Conservation (phyloP, 495 filamentous ascomycete genomes). For the Aspergillus bridgeri region DNA sequence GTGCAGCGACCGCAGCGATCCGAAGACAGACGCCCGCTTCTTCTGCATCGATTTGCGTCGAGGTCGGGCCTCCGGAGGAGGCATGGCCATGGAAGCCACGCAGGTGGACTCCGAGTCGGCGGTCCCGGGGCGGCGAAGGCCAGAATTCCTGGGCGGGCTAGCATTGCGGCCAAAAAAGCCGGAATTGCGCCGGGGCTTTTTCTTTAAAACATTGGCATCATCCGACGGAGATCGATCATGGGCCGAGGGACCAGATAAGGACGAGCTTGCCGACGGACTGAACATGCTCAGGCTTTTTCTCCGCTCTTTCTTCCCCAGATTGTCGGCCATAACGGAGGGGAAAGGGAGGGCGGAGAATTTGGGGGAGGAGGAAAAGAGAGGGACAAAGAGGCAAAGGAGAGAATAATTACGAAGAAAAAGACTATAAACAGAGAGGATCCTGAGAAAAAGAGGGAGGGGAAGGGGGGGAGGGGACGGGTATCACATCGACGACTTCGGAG, state of each 20-base stretch:
- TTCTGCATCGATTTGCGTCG: slow-evolving; percentile 47
- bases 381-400: slow-evolving; percentile 5
- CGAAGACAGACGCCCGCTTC: slow-evolving; percentile 53
- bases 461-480: slow-evolving; percentile 11
- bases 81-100: slow-evolving; percentile 20
- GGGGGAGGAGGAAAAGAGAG: slow-evolving; percentile 11
- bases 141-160: slow-evolving; percentile 25
- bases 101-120: slow-evolving; percentile 27
- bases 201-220: slow-evolving; percentile 31
- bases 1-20: slow-evolving; percentile 52
- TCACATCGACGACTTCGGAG: slow-evolving; percentile 34
- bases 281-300: slow-evolving; percentile 46
- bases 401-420: slow-evolving; percentile 7
- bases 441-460: not conserved
- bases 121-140: slow-evolving; percentile 30
- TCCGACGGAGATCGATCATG: slow-evolving; percentile 41
- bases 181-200: slow-evolving; percentile 43
- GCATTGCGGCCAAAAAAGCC: slow-evolving; percentile 40
- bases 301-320: slow-evolving; percentile 37
- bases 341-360: slow-evolving; percentile 12
- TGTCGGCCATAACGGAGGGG: slow-evolving; percentile 38
- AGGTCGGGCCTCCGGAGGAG: slow-evolving; percentile 29
- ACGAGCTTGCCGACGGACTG: slow-evolving; percentile 29
- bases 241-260: slow-evolving; percentile 17
- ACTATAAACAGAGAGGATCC: slow-evolving; percentile 8